Evolutionary conservation across 129 eudicot species (phyloP).

Genomic region (Saposhnikovia divaricata): DNA sequence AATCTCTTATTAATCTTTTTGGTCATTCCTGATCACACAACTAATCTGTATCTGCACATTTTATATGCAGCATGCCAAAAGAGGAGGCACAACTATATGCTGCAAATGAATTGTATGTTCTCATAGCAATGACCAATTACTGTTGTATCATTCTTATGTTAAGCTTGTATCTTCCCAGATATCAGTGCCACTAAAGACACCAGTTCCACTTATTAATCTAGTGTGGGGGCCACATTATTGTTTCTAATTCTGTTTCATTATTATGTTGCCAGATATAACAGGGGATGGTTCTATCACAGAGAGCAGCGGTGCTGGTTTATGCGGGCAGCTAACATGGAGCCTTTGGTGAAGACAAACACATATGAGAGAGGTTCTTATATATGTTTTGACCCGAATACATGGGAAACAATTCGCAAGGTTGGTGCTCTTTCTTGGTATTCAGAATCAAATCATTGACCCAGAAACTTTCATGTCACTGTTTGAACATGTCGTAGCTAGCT

Average conservation of each 20-base stretch:
- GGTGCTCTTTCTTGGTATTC: background rate
- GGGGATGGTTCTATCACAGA: constrained; percentile 87
- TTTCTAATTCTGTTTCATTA: background rate
- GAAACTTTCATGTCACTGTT: background rate
- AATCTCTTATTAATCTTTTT: too few species aligned
- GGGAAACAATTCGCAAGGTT: constrained; percentile 95
- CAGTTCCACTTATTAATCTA: background rate
- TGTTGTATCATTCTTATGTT: background rate
- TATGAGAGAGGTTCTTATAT: constrained; percentile 85
- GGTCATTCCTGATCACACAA: too few species aligned
- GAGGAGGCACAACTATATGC: too few species aligned
- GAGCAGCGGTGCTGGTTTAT: constrained; percentile 68
- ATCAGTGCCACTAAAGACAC: background rate
- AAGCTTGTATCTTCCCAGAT: too few species aligned
- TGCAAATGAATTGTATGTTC: constrained; percentile 70
- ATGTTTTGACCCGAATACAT: constrained; percentile 81
- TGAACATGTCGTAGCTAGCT: background rate
- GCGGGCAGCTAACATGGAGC: constrained; percentile 61
- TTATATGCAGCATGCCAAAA: too few species aligned
- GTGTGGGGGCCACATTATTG: background rate
- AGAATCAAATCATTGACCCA: background rate
- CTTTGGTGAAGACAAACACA: constrained; percentile 56
- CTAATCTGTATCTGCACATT: too few species aligned
- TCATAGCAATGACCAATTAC: background rate
- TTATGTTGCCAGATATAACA: constrained; percentile 41